Evolutionary conservation across 1,284 basidiomycete species (phyloP), one percentile per base, ranked within the genome.

Genomic region (Gastroboletus turbinatus): DNA sequence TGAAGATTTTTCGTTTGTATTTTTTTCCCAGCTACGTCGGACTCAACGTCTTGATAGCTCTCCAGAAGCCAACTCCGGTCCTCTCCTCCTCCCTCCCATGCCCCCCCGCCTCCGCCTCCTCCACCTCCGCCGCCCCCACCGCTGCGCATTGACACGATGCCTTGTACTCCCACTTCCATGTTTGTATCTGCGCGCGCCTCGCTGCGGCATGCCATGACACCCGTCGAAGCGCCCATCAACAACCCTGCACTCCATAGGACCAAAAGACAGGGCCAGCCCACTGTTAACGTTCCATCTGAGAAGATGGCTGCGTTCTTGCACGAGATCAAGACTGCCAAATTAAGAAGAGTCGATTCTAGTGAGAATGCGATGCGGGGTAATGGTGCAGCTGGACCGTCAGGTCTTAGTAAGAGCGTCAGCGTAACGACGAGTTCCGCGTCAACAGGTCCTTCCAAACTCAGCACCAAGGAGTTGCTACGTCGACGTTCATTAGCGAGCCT

Each of bases 301-400:
- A 88, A 90, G 67, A 90, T 92, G 86, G 85, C 85, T 0, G 87
- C 84, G 3, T 92, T 92, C 64, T 68, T 92, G 58, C 84, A 73
- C 14, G 90, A 92, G 68, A 83, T 92, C 78, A 91, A 90, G 75
- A 85, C 80, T 1, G 85, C 84, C 27, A 76, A 85, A 40, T 64
- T 92, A 52, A 77, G 81, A 59, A 87, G 81, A 67, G 80, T 84
- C 0, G 58, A 59, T 21, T 53, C 58, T 30, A 53, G 54, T 23
- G 1, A 23, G 35, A 66, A 58, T 40, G 42, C 14, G 13, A 59
- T 63, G 58, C 67, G 65, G 2, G 67, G 59, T 46, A 63, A 59
- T 27, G 57, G 61, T n/a, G n/a, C 50, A 9, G 62, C 57, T 48
- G 67, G 60, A 33, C 67, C 66, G 14, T 70, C 65, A 6, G 67